Percentiles rank a stretch among this genome's conserved stretches.
Conservation (phyloP, 106 monocot species). For the Dioscorea zingiberensis region DNA sequence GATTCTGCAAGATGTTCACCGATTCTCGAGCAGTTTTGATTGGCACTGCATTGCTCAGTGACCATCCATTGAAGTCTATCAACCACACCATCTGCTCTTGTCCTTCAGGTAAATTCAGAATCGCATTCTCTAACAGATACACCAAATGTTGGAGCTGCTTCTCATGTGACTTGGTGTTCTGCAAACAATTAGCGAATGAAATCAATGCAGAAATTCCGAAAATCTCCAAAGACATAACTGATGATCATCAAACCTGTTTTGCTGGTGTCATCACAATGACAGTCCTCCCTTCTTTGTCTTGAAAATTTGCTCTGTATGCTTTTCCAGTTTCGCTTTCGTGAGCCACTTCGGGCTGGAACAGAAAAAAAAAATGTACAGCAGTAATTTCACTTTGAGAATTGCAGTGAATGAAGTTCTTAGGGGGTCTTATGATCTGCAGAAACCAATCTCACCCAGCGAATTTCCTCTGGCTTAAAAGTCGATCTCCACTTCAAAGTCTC, state of each 20-base stretch:
- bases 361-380: background rate
- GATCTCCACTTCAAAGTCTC: conserved; percentile 75
- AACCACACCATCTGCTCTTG: conserved; percentile 97
- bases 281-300: conserved; percentile 58
- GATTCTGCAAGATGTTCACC: conserved; percentile 51
- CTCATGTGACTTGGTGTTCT: conserved; percentile 75
- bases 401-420: no score
- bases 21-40: conserved; percentile 65
- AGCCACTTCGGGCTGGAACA: conserved; percentile 58
- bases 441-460: conserved; percentile 53
- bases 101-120: conserved; percentile 61
- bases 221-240: background rate
- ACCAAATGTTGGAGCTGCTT: conserved; percentile 75
- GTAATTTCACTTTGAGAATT: no score
- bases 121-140: conserved; percentile 75
- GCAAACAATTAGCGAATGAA: background rate
- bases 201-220: background rate
- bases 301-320: conserved; percentile 66
- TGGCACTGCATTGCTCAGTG: conserved; percentile 51
- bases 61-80: conserved; percentile 87
- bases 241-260: conserved; percentile 47
- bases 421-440: no score
- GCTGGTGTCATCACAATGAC: conserved; percentile 72
- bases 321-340: conserved; percentile 89
- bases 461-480: conserved; percentile 70